Percentiles rank a stretch among this genome's conserved stretches.
phyloP scores from a whole-genome alignment of 2,329 filamentous ascomycete genomes.

The Ascosphaera acerosa region DNA sequence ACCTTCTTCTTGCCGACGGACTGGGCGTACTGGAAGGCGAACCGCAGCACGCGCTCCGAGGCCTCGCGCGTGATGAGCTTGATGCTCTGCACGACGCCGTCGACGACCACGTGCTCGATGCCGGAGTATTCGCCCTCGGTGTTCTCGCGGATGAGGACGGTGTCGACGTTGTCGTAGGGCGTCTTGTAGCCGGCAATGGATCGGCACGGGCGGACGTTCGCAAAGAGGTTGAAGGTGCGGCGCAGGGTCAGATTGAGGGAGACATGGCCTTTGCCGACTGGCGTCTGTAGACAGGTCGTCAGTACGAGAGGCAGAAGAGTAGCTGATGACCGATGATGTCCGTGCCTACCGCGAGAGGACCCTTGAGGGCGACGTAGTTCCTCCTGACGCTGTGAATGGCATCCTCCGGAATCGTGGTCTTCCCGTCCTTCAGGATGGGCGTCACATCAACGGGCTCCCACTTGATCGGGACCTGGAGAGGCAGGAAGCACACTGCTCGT shows the following conservation, averaged over 20 bases:
- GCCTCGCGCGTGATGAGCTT: slow-evolving; percentile 96
- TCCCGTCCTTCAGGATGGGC: slow-evolving; percentile 77
- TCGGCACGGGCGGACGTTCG: slow-evolving; percentile 93
- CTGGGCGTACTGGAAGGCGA: slow-evolving; percentile 94
- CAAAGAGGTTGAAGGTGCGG: slow-evolving; percentile 98
- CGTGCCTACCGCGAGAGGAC: slow-evolving; percentile 71
- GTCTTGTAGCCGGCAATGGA: slow-evolving; percentile 97
- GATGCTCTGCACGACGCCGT: slow-evolving; percentile 96
- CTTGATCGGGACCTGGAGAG: slow-evolving; percentile 57
- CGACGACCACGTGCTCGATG: slow-evolving; percentile 94
- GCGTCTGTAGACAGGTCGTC: slow-evolving; percentile 32
- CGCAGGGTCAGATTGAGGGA: slow-evolving; percentile 96
- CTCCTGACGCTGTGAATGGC: slow-evolving; percentile 81
- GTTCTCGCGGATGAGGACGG: slow-evolving; percentile 95
- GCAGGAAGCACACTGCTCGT: no score
- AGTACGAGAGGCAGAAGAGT: background rate
- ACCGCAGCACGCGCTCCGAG: slow-evolving; percentile 83
- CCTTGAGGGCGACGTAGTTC: slow-evolving; percentile 97
- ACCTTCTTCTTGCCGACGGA: slow-evolving; percentile 90
- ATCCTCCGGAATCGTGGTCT: slow-evolving; percentile 77
- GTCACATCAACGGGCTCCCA: slow-evolving; percentile 97
- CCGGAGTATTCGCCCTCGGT: slow-evolving; percentile 99
- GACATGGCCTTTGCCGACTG: slow-evolving; percentile 95
- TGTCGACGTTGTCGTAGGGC: slow-evolving; percentile 90
- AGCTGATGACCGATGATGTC: slow-evolving; percentile 1